Conservation (phyloP, 495 filamentous ascomycete genomes). For the Choiromyces venosus region DNA sequence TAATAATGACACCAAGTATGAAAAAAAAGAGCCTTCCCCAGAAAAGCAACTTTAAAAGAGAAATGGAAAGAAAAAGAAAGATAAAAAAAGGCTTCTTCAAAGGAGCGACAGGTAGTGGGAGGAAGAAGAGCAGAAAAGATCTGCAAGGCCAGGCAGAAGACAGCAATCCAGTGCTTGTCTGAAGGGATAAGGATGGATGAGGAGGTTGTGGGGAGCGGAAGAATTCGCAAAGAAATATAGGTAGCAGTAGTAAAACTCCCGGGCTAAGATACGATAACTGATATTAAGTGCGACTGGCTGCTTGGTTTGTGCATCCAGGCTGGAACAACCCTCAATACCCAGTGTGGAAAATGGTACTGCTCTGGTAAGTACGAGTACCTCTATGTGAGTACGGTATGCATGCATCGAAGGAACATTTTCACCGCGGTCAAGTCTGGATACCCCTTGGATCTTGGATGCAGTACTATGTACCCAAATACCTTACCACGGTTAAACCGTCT, state of each 20-base stretch:
- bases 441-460: neutral
- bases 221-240: neutral
- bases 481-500: neutral
- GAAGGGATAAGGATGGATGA: neutral
- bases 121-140: constrained; percentile 20
- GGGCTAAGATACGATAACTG: neutral
- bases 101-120: constrained; percentile 35
- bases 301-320: neutral
- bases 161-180: neutral
- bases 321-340: neutral
- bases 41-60: constrained; percentile 29
- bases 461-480: neutral
- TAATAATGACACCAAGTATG: constrained; percentile 4
- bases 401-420: neutral
- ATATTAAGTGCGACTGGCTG: neutral
- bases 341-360: neutral
- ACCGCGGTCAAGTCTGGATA: neutral
- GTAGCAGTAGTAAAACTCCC: neutral
- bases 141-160: neutral
- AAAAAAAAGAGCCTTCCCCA: constrained; percentile 1
- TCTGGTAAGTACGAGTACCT: neutral
- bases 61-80: constrained; percentile 14
- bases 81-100: constrained; percentile 21
- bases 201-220: neutral
- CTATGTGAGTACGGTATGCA: neutral